Base-by-base conservation (phyloP, 495 filamentous ascomycete species). In the Xylaria intraflava region DNA sequence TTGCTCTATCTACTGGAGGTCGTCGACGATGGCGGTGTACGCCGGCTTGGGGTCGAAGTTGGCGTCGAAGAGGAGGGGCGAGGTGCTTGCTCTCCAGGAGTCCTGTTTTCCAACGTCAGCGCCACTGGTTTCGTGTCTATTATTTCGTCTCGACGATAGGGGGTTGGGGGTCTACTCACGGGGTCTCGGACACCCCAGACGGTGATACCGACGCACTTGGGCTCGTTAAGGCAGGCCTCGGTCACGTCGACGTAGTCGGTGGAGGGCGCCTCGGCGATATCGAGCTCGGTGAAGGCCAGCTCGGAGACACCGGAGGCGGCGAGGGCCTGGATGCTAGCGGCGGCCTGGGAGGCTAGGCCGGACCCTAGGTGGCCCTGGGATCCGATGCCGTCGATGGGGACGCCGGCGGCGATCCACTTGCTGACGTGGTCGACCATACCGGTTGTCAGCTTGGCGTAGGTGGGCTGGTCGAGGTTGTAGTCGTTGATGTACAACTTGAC, bases 381-480 rank as follows among this genome's bases (percentile, higher is more conserved):
- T 51, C 80, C 80, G 49, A 89, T 87, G 57, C 86, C 85, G 65
- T 89, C 85, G 65, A 88, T 88, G 43, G 85, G 84, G 29, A 85
- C 69, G 54, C 85, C 85, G 10, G 69, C 75, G 10, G 77, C 72
- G 39, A 84, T 61, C 82, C 85, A 88, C 59, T 82, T 79, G 68
- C 78, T 79, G 63, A 88, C 85, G 61, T 84, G 72, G 39, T 53
- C 66, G 39, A 83, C 76, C 77, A 88, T 83, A 47, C 82, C 84
- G 24, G 58, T 72, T 27, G 78, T 80, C 33, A 73, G 31, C 68
- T 88, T 88, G 55, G 74, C 67, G 48, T 42, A 41, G 46, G 42
- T 62, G 12, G 72, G 68, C 44, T 65, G 62, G 66, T 76, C 77
- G 29, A 77, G 79, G 72, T 83, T 84, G 71, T 83, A 85, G 64